Conservation (phyloP, 768 basidiomycete genomes). For the Tricholoma sp. region DNA sequence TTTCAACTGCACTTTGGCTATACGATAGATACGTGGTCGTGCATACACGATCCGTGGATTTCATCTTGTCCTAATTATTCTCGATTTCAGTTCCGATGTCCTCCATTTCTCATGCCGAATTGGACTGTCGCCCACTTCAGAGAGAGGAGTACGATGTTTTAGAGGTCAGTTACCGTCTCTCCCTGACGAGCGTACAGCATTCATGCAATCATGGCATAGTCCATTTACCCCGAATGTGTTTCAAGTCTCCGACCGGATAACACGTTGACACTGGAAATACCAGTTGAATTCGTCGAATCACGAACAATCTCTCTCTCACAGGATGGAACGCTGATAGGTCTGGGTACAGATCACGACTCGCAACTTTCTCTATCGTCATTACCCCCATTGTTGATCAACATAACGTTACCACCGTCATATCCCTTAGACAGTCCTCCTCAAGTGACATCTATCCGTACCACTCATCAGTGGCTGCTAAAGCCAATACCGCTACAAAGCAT, state of each 20-base stretch:
- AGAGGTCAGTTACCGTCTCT: conserved; percentile 34
- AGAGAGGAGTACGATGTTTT: conserved; percentile 60
- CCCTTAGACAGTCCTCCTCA: conserved; percentile 49
- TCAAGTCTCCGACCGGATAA: conserved; percentile 36
- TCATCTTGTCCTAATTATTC: neutral
- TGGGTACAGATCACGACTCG: conserved; percentile 3
- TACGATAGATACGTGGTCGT: neutral
- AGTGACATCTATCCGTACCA: conserved; percentile 49
- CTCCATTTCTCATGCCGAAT: neutral
- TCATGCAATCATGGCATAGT: conserved; percentile 31
- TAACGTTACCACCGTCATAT: conserved; percentile 50
- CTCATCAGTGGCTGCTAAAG: conserved; percentile 54
- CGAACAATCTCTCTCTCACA: conserved; percentile 31
- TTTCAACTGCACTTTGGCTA: neutral
- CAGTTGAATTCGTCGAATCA: conserved; percentile 51
- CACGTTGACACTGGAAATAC: conserved; percentile 54
- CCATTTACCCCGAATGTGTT: conserved; percentile 75
- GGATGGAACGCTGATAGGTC: conserved; percentile 2
- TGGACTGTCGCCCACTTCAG: conserved; percentile 32
- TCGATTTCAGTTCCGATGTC: neutral
- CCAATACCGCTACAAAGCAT: conserved; percentile 29
- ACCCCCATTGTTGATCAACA: conserved; percentile 57
- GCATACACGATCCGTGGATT: neutral
- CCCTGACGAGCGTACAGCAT: neutral
- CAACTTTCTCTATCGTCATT: conserved; percentile 41